Conservation (phyloP, 805 yeast genomes). For the Pichia deserticola region DNA sequence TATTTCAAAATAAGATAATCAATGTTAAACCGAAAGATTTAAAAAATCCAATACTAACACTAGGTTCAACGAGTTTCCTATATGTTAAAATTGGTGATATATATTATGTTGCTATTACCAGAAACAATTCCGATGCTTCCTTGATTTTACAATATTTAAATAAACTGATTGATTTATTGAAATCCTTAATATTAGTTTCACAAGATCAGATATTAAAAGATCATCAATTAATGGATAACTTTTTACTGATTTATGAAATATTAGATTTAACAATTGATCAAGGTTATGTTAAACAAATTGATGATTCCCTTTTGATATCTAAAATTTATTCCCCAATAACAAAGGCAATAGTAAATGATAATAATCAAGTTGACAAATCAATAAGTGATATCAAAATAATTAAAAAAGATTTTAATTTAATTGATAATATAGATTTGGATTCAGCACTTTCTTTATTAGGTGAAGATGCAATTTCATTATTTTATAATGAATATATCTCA, state of each 20-base stretch:
- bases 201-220: slow-evolving; percentile 30
- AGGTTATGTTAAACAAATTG: slow-evolving; percentile 71
- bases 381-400: not conserved
- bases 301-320: slow-evolving; percentile 34
- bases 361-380: not conserved
- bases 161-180: slow-evolving; percentile 48
- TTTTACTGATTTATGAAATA: slow-evolving; percentile 64
- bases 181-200: slow-evolving; percentile 28
- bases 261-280: slow-evolving; percentile 70
- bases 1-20: slow-evolving; percentile 88
- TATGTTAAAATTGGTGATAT: slow-evolving; percentile 57
- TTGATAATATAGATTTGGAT: not conserved
- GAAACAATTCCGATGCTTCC: slow-evolving; percentile 83
- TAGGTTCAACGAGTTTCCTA: slow-evolving; percentile 88
- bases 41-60: slow-evolving; percentile 65
- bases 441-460: not conserved
- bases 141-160: slow-evolving; percentile 71
- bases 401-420: not conserved
- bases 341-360: slow-evolving; percentile 2
- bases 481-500: slow-evolving; percentile 2
- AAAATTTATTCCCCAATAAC: slow-evolving; percentile 20
- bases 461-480: not conserved
- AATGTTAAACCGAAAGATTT: slow-evolving; percentile 41
- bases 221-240: slow-evolving; percentile 46
- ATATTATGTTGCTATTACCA: slow-evolving; percentile 84